Evolutionary conservation across 2,329 filamentous ascomycete genomes (phyloP), one percentile per base, ranked within the genome.

Genomic region (Colletotrichum sublineola): DNA sequence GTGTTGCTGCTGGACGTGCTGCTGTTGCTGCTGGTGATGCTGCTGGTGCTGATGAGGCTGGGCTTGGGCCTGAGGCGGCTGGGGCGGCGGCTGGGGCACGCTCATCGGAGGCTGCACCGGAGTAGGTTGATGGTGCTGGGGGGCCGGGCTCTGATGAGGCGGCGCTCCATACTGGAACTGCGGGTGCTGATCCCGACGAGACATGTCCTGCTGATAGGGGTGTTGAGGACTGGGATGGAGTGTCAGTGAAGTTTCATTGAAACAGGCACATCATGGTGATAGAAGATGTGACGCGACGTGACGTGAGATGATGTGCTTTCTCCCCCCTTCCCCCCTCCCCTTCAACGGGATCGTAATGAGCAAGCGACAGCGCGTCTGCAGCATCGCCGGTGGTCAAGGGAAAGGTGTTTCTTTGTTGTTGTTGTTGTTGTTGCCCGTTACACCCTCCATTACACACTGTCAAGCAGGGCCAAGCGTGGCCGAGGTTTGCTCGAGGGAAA

Each of bases 201-300:
- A 82, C 86, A 89, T 85, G 74, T 88, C 86, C 79, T 85, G 73
- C 79, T 85, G 86, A 77, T 88, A 88, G 67, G 84, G 79, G 77
- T 89, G 86, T 73, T 80, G 77, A 48, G 81, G 74, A 77, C 84
- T 86, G 76, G 18, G 55, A 42, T 48, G 42, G 82, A 81, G 44
- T 72, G 65, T 72, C 33, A 72, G 69, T 60, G 3, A 69, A 64
- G 60, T 68, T 72, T 63, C 69, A 64, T 72, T 56, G 38, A 53
- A 40, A 61, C 53, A n/a, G 20, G 40, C 64, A 56, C 65, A 61
- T 38, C 69, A 33, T 68, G 9, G 58, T 46, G 53, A 9, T n/a
- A 48, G 58, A 20, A 44, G 18, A 56, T 33, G 55, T 29, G 31
- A 31, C 14, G 31, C 4, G 53, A 56, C 60, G 42, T 50, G 60